phyloP scores from a whole-genome alignment of 2,329 filamentous ascomycete genomes.

The Exophiala dermatitidis region DNA sequence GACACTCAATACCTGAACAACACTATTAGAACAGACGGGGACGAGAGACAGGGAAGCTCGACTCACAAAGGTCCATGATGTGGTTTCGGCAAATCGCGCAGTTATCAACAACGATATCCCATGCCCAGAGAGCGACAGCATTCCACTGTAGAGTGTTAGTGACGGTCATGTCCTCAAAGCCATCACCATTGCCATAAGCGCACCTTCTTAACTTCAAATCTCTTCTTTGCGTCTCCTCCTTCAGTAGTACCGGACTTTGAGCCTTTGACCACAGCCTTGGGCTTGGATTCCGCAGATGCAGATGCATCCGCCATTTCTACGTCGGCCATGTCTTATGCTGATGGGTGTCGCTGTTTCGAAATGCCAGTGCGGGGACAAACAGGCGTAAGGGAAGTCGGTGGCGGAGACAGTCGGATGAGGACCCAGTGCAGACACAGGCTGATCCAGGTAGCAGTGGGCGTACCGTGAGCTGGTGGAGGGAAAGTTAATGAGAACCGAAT shows the following conservation, averaged over 20 bases:
- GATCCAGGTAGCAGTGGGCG: neutral
- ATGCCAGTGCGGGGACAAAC: neutral
- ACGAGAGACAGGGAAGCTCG: neutral
- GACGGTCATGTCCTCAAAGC: neutral
- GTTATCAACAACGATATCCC: conserved; percentile 99
- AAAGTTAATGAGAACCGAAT: neutral
- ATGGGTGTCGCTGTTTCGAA: neutral
- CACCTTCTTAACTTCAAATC: conserved; percentile 99
- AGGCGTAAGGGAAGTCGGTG: neutral
- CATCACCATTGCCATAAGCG: conserved; percentile 19
- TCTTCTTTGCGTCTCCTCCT: conserved; percentile 69
- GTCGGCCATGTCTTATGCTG: conserved; percentile 64
- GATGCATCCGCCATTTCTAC: conserved; percentile 92
- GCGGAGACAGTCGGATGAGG: neutral
- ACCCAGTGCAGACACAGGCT: neutral
- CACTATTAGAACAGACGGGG: conserved; percentile 3
- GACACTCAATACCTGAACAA: conserved; percentile 78
- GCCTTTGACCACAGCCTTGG: conserved; percentile 52
- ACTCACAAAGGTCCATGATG: conserved; percentile 95
- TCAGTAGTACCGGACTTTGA: conserved; percentile 46
- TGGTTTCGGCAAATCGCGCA: conserved; percentile 99
- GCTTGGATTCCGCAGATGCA: conserved; percentile 44
- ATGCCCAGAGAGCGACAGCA: conserved; percentile 94
- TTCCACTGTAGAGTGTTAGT: conserved; percentile 66
- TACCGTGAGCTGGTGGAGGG: neutral